phyloP scores from a whole-genome alignment of 306 rosid species.

The Glycine soja region DNA sequence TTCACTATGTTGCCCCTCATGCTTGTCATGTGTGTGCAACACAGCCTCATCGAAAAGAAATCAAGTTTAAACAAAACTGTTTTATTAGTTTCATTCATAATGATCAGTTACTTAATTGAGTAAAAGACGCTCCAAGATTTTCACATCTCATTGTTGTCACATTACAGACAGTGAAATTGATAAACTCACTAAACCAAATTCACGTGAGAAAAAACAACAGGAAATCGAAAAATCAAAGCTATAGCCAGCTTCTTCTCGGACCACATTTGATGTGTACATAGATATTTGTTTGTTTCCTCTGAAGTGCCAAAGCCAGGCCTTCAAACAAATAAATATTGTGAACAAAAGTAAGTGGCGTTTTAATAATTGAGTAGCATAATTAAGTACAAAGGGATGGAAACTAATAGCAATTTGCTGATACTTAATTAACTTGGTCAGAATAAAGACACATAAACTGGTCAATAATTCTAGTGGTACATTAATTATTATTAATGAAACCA shows the following conservation, averaged over 20 bases:
- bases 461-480: background rate
- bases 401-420: background rate
- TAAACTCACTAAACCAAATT: conserved; percentile 42
- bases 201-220: conserved; percentile 47
- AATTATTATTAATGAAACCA: conserved; percentile 23
- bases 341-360: background rate
- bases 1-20: conserved; percentile 58
- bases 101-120: conserved; percentile 30
- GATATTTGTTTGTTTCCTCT: conserved; percentile 37
- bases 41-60: conserved; percentile 28
- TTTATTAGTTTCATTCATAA: conserved; percentile 39
- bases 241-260: background rate
- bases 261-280: conserved; percentile 15
- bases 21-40: conserved; percentile 47
- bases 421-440: conserved; percentile 23
- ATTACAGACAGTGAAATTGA: conserved; percentile 44
- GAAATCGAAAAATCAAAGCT: conserved; percentile 1
- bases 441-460: background rate
- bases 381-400: background rate
- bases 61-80: conserved; percentile 7
- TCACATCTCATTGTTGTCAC: conserved; percentile 55
- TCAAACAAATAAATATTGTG: no score
- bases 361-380: conserved; percentile 25
- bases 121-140: conserved; percentile 7
- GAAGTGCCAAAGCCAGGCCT: conserved; percentile 30